A percentile compares a stretch with the other conserved stretches of the same genome.
Conservation (phyloP, 1,284 basidiomycete genomes). For the Tilletia walkeri region DNA sequence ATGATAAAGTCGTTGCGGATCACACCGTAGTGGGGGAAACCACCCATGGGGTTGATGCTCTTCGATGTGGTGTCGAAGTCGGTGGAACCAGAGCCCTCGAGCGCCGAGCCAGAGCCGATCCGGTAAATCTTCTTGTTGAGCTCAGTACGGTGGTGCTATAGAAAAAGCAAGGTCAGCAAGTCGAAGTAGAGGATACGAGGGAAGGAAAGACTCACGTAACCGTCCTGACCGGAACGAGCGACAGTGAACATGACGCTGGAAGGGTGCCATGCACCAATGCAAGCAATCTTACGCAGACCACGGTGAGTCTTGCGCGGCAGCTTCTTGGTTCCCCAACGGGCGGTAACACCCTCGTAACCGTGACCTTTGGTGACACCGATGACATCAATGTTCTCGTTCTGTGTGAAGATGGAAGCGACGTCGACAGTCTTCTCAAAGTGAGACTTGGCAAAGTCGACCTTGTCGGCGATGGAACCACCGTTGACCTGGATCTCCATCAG, state of each 20-base stretch:
- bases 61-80: conserved; percentile 65
- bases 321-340: conserved; percentile 99
- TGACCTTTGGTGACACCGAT: conserved; percentile 99
- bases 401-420: conserved; percentile 82
- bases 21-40: conserved; percentile 98
- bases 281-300: conserved; percentile 93
- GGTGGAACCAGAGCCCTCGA: conserved; percentile 79
- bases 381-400: conserved; percentile 94
- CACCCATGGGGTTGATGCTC: conserved; percentile 95
- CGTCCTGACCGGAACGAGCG: conserved; percentile 97
- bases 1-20: conserved; percentile 98
- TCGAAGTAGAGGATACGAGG: too few relatives aligned
- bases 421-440: conserved; percentile 97
- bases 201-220: conserved; percentile 63
- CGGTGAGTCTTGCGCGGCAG: conserved; percentile 98
- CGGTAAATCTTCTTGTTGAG: conserved; percentile 96
- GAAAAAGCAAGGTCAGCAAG: too few relatives aligned
- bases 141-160: conserved; percentile 78
- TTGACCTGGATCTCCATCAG: conserved; percentile 99
- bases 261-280: conserved; percentile 99
- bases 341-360: conserved; percentile 98
- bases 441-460: conserved; percentile 92
- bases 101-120: conserved; percentile 76
- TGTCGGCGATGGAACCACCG: conserved; percentile 93
- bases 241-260: conserved; percentile 99